A percentile compares a stretch with the other conserved stretches of the same genome.
Evolutionary conservation across 1,139 yeast species (phyloP).

Genomic region (Candida tetrigidarum): DNA sequence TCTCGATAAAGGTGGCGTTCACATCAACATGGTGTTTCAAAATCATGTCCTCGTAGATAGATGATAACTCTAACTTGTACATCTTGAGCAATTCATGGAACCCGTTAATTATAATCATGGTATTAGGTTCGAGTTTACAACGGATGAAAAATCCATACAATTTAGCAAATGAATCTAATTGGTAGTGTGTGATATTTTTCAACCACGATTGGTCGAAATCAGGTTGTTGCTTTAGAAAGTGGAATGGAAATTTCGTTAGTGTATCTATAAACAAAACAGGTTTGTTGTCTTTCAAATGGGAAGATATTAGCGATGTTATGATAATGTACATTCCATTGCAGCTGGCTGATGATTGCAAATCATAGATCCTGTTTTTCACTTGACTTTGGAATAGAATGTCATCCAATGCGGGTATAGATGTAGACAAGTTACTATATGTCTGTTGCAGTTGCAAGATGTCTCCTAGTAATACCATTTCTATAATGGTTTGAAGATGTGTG

Average conservation of each 20-base stretch:
- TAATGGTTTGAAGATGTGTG: neutral
- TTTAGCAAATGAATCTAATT: conserved; percentile 34
- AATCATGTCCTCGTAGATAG: conserved; percentile 39
- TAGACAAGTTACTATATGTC: conserved; percentile 20
- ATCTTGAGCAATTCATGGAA: conserved; percentile 43
- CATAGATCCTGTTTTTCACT: conserved; percentile 30
- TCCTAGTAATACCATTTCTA: conserved; percentile 14
- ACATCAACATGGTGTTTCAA: conserved; percentile 37
- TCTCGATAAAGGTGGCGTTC: conserved; percentile 26
- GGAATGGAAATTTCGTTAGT: conserved; percentile 34
- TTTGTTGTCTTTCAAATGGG: conserved; percentile 28
- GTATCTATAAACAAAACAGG: conserved; percentile 36
- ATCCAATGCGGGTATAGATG: conserved; percentile 34
- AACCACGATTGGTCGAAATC: conserved; percentile 20
- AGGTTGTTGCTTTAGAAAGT: conserved; percentile 23
- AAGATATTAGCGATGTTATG: conserved; percentile 27
- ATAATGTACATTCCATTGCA: conserved; percentile 28
- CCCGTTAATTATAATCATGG: conserved; percentile 32
- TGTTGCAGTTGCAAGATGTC: conserved; percentile 16
- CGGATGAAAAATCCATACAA: conserved; percentile 25
- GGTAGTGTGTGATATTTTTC: conserved; percentile 12
- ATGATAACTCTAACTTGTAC: conserved; percentile 38
- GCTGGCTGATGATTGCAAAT: conserved; percentile 44
- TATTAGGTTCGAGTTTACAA: conserved; percentile 15
- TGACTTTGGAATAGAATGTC: conserved; percentile 19